A percentile compares a stretch with the other conserved stretches of the same genome.
These are phyloP conservation scores for Chamaecyparis obtusa DNA, from an alignment of 75 land plant species.

Conservation along the genomic window DNA sequence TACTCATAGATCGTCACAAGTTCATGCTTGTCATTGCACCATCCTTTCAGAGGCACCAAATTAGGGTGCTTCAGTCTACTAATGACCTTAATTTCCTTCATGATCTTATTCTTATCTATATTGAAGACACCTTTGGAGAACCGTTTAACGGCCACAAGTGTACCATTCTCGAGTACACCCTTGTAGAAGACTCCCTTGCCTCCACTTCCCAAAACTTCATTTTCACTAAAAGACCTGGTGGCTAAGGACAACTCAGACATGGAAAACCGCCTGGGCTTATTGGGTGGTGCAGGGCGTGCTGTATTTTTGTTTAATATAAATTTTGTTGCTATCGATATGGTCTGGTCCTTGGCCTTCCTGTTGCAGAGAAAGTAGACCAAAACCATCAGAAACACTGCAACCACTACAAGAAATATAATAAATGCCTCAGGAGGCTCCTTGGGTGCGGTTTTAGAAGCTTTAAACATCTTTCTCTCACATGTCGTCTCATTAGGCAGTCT, in stretches of 20 bases:
- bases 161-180: conserved; percentile 40
- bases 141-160: conserved; percentile 53
- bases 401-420: conserved; percentile 23
- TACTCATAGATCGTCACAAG: conserved; percentile 28
- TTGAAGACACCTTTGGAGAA: conserved; percentile 17
- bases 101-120: conserved; percentile 15
- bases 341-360: conserved; percentile 10
- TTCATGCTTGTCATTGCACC: conserved; percentile 36
- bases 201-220: conserved; percentile 44
- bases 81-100: conserved; percentile 27
- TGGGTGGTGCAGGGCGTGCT: conserved; percentile 22
- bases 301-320: neutral
- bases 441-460: neutral
- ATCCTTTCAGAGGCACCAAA: conserved; percentile 47
- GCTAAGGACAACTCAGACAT: conserved; percentile 48
- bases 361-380: conserved; percentile 17
- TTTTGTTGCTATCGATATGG: conserved; percentile 5
- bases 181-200: conserved; percentile 38
- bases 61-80: conserved; percentile 54
- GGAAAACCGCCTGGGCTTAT: conserved; percentile 47
- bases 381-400: conserved; percentile 11
- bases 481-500: conserved; percentile 19
- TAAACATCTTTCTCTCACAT: conserved; percentile 24
- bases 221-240: conserved; percentile 45
- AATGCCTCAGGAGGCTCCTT: conserved; percentile 26